Percentiles rank a stretch among this genome's conserved stretches.
These are phyloP conservation scores for Ogataea kodamae DNA, from an alignment of 805 yeast genomes.

Conservation along the genomic window DNA sequence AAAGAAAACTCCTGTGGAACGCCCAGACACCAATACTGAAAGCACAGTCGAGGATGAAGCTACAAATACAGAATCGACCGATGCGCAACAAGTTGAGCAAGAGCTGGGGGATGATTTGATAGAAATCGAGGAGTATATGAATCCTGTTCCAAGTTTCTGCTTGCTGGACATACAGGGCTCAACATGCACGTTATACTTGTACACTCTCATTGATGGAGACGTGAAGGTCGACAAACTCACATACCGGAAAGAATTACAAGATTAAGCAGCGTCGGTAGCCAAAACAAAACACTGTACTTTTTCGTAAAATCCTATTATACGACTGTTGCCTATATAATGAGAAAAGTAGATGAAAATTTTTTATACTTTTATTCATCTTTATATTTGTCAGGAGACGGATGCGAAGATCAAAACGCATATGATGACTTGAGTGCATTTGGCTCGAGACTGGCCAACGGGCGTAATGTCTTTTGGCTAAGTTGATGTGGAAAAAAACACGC, in stretches of 20 bases:
- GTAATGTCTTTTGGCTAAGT: slow-evolving; percentile 43
- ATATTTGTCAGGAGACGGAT: slow-evolving; percentile 15
- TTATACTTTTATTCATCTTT: slow-evolving; percentile 8
- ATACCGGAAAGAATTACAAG: slow-evolving; percentile 46
- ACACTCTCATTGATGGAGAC: slow-evolving; percentile 74
- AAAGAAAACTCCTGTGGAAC: slow-evolving; percentile 1
- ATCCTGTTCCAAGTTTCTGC: slow-evolving; percentile 81
- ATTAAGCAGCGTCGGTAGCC: not conserved
- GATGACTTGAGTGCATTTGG: slow-evolving; percentile 99
- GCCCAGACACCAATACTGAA: slow-evolving; percentile 8
- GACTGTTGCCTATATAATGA: slow-evolving; percentile 4
- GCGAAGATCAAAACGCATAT: slow-evolving; percentile 32
- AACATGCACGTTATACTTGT: slow-evolving; percentile 77
- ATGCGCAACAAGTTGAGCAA: slow-evolving; percentile 11
- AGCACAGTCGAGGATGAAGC: slow-evolving; percentile 13
- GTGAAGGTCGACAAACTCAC: slow-evolving; percentile 88
- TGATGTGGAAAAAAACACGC: slow-evolving; percentile 99
- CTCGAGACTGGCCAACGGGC: slow-evolving; percentile 71
- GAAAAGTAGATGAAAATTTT: slow-evolving; percentile 10
- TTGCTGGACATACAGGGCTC: slow-evolving; percentile 80
- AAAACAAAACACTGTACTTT: slow-evolving; percentile 1
- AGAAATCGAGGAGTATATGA: slow-evolving; percentile 29
- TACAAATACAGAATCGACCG: slow-evolving; percentile 16
- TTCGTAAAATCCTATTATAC: slow-evolving; percentile 3
- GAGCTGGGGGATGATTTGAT: not conserved